Base-by-base conservation (phyloP, 1,284 basidiomycete genomes). In the Leccinum pachyderme region DNA sequence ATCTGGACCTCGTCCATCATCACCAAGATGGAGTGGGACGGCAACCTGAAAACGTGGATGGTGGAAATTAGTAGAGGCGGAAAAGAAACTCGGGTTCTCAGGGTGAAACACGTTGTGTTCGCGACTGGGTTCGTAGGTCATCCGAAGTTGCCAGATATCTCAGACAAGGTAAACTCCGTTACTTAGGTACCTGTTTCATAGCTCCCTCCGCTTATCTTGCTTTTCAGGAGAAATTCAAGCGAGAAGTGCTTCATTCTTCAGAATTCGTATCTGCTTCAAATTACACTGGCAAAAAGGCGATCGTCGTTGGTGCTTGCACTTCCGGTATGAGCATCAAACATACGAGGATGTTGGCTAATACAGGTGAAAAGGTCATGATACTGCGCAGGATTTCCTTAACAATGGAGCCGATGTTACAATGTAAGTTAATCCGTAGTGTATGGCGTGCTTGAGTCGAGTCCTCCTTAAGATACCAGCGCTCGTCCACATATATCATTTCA, bases 1-100 rank as follows among this genome's bases (percentile, higher is more conserved):
- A 72, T 81, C 31, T 86, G 83, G 84, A 77, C 75, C 0, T 71
- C 75, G 5, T 73, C 81, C 2, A 73, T 65, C 4, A 69, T 81
- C 15, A 70, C 65, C 9, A 68, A 68, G 33, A 72, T 79, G 4
- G 58, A 65, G 9, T 78, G 71, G 63, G 58, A 78, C 51, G 63
- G 70, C 9, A 35, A 47, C 18, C 52, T 66, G 32, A 69, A 72
- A 46, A 64, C 64, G 11, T 78, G 76, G 77, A 70, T 67, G 4
- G 66, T 75, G 35, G 66, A 67, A 27, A 65, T 77, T 37, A 54
- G 58, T 33, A 60, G 65, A 47, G 55, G 49, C 7, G 68, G 68
- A 4, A 66, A 67, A 6, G 57, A 57, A 3, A 61, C 61, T 28
- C 63, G 69, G 2, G 57, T 54, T 22, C 58, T 78, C 51, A 63